Conservation (phyloP, 768 basidiomycete genomes). For the Russula virescens region DNA sequence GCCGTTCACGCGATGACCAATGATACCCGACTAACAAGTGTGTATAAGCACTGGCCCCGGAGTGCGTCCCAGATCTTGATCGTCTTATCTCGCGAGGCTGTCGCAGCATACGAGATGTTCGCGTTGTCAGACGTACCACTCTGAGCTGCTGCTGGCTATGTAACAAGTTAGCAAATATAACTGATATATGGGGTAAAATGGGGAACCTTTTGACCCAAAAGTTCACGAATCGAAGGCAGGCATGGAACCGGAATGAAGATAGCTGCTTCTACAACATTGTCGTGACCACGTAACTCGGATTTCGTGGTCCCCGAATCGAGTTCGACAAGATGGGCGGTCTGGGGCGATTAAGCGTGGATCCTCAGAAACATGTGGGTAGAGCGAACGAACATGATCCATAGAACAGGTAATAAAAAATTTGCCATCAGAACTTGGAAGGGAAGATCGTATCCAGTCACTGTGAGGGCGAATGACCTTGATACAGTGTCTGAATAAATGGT, state of each 20-base stretch:
- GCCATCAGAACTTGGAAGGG: constrained; percentile 37
- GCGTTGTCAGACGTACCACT: constrained; percentile 31
- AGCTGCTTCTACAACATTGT: constrained; percentile 47
- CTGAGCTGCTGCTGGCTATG: constrained; percentile 27
- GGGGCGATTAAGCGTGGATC: neutral
- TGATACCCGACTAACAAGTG: constrained; percentile 34
- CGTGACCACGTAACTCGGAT: constrained; percentile 49
- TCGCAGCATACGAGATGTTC: constrained; percentile 41
- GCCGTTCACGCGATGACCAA: neutral
- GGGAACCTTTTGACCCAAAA: constrained; percentile 40
- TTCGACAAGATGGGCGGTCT: constrained; percentile 53
- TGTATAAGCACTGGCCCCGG: constrained; percentile 45
- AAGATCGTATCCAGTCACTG: constrained; percentile 46
- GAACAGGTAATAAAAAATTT: constrained; percentile 45
- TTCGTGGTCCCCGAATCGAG: constrained; percentile 44
- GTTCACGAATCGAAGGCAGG: constrained; percentile 42
- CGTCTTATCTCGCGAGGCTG: constrained; percentile 50
- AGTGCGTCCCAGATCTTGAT: constrained; percentile 49
- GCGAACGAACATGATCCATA: constrained; percentile 45
- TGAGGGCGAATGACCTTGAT: constrained; percentile 47
- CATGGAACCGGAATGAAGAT: constrained; percentile 44
- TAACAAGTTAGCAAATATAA: neutral
- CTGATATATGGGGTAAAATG: neutral
- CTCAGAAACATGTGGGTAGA: neutral
- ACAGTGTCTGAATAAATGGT: constrained; percentile 38